A percentile compares a stretch with the other conserved stretches of the same genome.
Evolutionary conservation across 495 filamentous ascomycete genomes (phyloP).

Genomic region (Penicillium bovifimosum): DNA sequence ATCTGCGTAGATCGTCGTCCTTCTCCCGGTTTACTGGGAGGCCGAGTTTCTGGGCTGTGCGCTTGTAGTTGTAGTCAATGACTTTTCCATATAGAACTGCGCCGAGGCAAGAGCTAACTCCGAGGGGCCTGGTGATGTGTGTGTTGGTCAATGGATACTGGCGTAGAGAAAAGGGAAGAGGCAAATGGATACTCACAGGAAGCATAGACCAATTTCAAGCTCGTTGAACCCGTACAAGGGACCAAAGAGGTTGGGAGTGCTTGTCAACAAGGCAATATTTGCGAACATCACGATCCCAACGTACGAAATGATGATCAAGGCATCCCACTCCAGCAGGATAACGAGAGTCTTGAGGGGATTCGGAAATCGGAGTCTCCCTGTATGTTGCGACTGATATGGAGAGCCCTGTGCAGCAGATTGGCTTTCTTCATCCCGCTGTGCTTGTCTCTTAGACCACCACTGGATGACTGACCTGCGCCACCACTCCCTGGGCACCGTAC

Average conservation of each 20-base stretch:
- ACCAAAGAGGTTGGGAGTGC: constrained; percentile 54
- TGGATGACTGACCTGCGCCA: constrained; percentile 38
- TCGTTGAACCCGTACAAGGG: constrained; percentile 60
- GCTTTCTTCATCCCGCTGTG: constrained; percentile 20
- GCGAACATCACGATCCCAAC: constrained; percentile 51
- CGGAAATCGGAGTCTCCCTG: constrained; percentile 51
- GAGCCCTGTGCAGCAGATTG: background rate
- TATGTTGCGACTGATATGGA: background rate
- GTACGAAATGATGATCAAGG: constrained; percentile 51
- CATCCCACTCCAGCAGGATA: constrained; percentile 61
- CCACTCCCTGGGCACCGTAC: constrained; percentile 20
- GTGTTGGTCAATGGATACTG: background rate
- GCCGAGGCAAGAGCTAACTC: constrained; percentile 37
- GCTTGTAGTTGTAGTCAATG: constrained; percentile 52
- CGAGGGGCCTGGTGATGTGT: constrained; percentile 45
- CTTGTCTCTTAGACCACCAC: constrained; percentile 15
- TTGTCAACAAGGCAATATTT: constrained; percentile 43
- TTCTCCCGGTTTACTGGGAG: constrained; percentile 44
- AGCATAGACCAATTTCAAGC: constrained; percentile 58
- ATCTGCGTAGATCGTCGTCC: constrained; percentile 46
- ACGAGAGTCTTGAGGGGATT: constrained; percentile 60
- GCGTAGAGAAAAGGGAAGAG: background rate
- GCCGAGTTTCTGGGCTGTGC: constrained; percentile 42
- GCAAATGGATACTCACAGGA: constrained; percentile 19
- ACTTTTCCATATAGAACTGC: constrained; percentile 51